Percentiles rank a stretch among this genome's conserved stretches.
phyloP scores from a whole-genome alignment of 805 yeast species.

The Starmerella sirachaensis region DNA sequence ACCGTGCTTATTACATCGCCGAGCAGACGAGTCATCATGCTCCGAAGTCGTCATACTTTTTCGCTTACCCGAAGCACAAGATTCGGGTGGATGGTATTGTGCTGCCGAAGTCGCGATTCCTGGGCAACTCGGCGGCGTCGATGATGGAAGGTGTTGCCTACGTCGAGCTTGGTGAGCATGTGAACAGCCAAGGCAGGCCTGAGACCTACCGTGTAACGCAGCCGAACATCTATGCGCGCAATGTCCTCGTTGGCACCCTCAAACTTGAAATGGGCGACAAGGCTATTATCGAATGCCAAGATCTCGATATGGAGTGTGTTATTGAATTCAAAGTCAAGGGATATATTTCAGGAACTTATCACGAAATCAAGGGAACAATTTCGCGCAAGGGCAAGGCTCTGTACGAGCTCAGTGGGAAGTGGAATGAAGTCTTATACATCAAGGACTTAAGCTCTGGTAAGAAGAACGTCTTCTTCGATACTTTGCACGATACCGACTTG shows the following conservation, averaged over 20 bases:
- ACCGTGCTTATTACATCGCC: slow-evolving; percentile 68
- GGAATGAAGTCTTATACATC: slow-evolving; percentile 78
- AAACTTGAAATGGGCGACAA: slow-evolving; percentile 89
- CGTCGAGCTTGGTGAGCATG: slow-evolving; percentile 41
- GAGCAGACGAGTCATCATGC: slow-evolving; percentile 98
- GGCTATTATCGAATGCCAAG: slow-evolving; percentile 57
- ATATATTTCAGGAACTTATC: slow-evolving; percentile 82
- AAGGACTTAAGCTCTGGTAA: slow-evolving; percentile 40
- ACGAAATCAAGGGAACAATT: slow-evolving; percentile 69
- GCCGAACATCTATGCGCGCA: slow-evolving; percentile 92
- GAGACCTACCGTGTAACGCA: slow-evolving; percentile 81
- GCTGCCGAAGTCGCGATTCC: slow-evolving; percentile 73
- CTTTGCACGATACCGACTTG: slow-evolving; percentile 28
- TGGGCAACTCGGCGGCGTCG: slow-evolving; percentile 94
- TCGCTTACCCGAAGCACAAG: slow-evolving; percentile 64
- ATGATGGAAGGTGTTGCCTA: slow-evolving; percentile 87
- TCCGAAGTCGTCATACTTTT: slow-evolving; percentile 92
- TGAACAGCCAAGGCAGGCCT: slow-evolving; percentile 30
- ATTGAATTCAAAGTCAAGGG: slow-evolving; percentile 95
- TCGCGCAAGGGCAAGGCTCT: slow-evolving; percentile 45
- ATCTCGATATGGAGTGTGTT: slow-evolving; percentile 51
- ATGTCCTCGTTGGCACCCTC: slow-evolving; percentile 80
- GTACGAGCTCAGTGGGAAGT: slow-evolving; percentile 71
- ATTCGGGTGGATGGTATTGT: slow-evolving; percentile 84
- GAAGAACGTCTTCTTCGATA: slow-evolving; percentile 48